A percentile compares a stretch with the other conserved stretches of the same genome.
phyloP scores from a whole-genome alignment of 371 early-diverging fungal species.

The Lichtheimia ramosa region DNA sequence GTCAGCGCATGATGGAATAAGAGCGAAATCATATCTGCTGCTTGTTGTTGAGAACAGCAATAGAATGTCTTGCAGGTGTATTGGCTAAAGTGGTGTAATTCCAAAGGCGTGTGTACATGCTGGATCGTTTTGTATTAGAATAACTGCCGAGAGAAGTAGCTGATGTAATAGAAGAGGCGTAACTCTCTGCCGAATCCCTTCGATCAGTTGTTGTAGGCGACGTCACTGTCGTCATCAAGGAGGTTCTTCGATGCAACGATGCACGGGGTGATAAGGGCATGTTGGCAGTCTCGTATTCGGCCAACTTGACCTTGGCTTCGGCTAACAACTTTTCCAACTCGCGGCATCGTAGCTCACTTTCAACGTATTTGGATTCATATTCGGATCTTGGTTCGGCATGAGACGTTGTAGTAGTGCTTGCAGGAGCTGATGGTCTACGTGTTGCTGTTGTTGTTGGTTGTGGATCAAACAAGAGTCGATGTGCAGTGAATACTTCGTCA shows the following conservation, averaged over 20 bases:
- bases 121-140: conserved; percentile 37
- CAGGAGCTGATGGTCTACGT: no score
- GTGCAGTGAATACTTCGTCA: conserved; percentile 52
- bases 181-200: conserved; percentile 38
- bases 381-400: conserved; percentile 13
- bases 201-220: conserved; percentile 23
- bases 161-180: conserved; percentile 38
- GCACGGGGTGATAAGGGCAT: conserved; percentile 12
- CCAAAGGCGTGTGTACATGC: conserved; percentile 49
- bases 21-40: conserved; percentile 4
- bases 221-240: conserved; percentile 25
- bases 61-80: conserved; percentile 6
- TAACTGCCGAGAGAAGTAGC: conserved; percentile 31
- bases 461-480: conserved; percentile 29
- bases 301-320: conserved; percentile 48
- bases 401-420: neutral
- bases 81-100: conserved; percentile 8
- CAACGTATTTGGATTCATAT: conserved; percentile 37
- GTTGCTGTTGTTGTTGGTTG: conserved; percentile 18
- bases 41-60: conserved; percentile 5
- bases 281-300: conserved; percentile 37
- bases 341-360: conserved; percentile 48
- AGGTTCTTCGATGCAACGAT: conserved; percentile 19
- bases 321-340: conserved; percentile 51
- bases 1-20: neutral